Conservation (phyloP, 306 rosid species). For the Citrullus mucosospermus region DNA sequence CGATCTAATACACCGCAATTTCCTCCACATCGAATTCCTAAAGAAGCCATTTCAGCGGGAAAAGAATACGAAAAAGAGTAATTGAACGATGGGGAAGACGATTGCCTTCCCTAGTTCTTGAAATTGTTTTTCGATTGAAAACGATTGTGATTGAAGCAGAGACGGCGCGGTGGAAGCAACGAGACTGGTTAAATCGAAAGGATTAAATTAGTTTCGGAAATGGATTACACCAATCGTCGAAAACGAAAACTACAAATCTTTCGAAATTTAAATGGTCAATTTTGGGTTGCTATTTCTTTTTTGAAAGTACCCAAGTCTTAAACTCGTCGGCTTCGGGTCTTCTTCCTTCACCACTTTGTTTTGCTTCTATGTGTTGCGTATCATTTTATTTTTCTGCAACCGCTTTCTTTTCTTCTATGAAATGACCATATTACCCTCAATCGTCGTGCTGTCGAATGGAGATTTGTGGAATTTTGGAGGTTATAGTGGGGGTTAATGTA, state of each 20-base stretch:
- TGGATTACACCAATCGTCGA: neutral
- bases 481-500: neutral
- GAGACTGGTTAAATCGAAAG: neutral
- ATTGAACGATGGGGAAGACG: neutral
- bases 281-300: neutral
- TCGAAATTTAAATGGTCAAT: neutral
- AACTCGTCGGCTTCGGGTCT: neutral
- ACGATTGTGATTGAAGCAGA: neutral
- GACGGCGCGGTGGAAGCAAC: neutral
- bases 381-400: neutral
- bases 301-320: neutral
- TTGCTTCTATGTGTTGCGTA: neutral
- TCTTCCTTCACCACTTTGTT: neutral
- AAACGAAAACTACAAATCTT: neutral
- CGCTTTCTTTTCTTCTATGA: neutral
- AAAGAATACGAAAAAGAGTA: neutral
- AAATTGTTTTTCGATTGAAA: neutral
- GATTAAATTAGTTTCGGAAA: neutral
- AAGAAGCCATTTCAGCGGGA: neutral
- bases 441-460: neutral
- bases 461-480: neutral
- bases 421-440: neutral
- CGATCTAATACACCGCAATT: neutral
- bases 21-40: slow-evolving; percentile 8
- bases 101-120: neutral